A percentile compares a stretch with the other conserved stretches of the same genome.
Conservation (phyloP, 306 rosid genomes). For the Lathyrus sativus region DNA sequence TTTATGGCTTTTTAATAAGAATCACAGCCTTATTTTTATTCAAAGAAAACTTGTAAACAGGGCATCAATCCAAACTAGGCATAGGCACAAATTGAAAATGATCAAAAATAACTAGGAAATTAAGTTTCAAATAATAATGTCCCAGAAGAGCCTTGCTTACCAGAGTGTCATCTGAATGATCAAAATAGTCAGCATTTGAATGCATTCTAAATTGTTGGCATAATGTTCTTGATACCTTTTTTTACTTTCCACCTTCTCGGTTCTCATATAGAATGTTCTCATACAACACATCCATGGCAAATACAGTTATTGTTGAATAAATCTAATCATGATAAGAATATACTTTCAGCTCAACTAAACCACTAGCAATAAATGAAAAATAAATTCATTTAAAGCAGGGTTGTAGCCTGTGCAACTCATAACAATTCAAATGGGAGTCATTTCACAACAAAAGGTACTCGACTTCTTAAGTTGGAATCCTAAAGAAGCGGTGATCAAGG, state of each 20-base stretch:
- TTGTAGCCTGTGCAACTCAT: constrained; percentile 5
- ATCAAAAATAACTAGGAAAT: neutral
- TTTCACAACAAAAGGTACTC: constrained; percentile 19
- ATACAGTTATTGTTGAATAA: neutral
- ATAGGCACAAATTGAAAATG: neutral
- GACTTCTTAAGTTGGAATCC: constrained; percentile 50
- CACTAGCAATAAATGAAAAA: constrained; percentile 17
- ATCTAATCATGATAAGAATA: constrained; percentile 7
- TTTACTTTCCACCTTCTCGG: constrained; percentile 13
- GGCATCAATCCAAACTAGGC: neutral
- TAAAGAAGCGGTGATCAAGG: constrained; percentile 81
- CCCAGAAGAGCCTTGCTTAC: neutral
- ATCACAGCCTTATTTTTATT: neutral
- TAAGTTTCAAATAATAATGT: neutral
- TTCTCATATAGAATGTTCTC: neutral
- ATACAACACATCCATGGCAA: constrained; percentile 2
- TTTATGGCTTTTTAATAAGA: no score
- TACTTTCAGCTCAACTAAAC: neutral
- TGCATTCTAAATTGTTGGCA: neutral
- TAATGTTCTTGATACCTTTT: neutral
- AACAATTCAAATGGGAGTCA: neutral
- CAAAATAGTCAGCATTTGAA: neutral
- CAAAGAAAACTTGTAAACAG: neutral
- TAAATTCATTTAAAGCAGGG: constrained; percentile 28
- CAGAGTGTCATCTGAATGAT: neutral